Conservation (phyloP, 176 grass and related monocot genomes). For the Triticum dicoccoides region DNA sequence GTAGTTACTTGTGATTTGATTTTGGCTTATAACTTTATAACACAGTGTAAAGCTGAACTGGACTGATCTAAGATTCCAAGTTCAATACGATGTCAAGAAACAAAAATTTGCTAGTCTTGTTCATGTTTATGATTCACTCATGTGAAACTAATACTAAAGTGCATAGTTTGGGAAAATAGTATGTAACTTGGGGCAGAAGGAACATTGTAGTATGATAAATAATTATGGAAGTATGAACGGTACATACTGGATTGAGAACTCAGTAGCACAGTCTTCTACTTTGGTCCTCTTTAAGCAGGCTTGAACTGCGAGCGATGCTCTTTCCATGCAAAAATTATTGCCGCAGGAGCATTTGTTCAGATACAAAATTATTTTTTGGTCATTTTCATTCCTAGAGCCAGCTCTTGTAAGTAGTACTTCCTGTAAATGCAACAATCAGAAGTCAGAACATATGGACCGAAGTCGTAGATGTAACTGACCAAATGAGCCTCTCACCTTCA, state of each 20-base stretch:
- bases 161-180: neutral
- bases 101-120: neutral
- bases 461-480: constrained; percentile 3
- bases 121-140: neutral
- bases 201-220: neutral
- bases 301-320: constrained; percentile 37
- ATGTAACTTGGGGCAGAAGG: neutral
- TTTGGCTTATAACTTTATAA: neutral
- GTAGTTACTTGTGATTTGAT: neutral
- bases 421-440: constrained; percentile 24
- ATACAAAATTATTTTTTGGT: constrained; percentile 45
- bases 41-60: neutral
- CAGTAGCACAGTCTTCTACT: constrained; percentile 42
- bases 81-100: neutral
- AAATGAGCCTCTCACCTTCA: constrained; percentile 48
- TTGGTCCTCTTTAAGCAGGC: constrained; percentile 48
- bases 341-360: constrained; percentile 42
- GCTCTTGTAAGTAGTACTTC: constrained; percentile 56
- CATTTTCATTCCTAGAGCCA: constrained; percentile 22
- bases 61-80: neutral
- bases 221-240: neutral
- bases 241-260: constrained; percentile 50
- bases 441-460: constrained; percentile 29
- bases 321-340: constrained; percentile 44
- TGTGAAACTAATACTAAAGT: neutral